These are phyloP conservation scores for Ganoderma sp. DNA, from an alignment of 1,284 basidiomycete species.

Conservation along the genomic window DNA sequence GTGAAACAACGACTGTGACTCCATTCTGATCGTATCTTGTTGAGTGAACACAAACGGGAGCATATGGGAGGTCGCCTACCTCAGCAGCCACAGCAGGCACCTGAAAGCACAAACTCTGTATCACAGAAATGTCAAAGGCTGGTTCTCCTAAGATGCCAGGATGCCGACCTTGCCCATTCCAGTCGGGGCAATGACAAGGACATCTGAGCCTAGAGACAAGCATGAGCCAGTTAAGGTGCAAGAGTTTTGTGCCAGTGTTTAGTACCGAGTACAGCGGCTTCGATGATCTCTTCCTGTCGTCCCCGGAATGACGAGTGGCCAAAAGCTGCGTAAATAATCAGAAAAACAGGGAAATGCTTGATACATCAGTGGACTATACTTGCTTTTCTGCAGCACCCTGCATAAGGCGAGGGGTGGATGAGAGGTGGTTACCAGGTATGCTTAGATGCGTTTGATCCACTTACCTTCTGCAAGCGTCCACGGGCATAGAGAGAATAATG, in stretches of 20 bases:
- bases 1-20: constrained; percentile 80
- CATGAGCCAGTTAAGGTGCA: too few species aligned
- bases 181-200: constrained; percentile 85
- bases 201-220: constrained; percentile 58
- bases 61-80: constrained; percentile 41
- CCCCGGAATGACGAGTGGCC: constrained; percentile 72
- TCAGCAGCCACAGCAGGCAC: constrained; percentile 77
- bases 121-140: constrained; percentile 9
- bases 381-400: background rate
- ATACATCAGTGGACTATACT: background rate
- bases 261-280: constrained; percentile 65
- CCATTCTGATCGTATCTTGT: constrained; percentile 53
- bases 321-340: constrained; percentile 55
- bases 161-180: constrained; percentile 83
- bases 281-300: constrained; percentile 78
- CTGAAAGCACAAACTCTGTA: constrained; percentile 85
- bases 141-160: constrained; percentile 8
- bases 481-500: background rate
- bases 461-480: constrained; percentile 18
- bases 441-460: background rate
- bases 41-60: constrained; percentile 1
- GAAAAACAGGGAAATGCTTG: background rate
- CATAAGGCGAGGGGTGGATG: background rate
- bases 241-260: background rate
- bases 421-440: background rate